Conservation (phyloP, 176 grass and related monocot genomes). For the Bonia amplexicaulis region DNA sequence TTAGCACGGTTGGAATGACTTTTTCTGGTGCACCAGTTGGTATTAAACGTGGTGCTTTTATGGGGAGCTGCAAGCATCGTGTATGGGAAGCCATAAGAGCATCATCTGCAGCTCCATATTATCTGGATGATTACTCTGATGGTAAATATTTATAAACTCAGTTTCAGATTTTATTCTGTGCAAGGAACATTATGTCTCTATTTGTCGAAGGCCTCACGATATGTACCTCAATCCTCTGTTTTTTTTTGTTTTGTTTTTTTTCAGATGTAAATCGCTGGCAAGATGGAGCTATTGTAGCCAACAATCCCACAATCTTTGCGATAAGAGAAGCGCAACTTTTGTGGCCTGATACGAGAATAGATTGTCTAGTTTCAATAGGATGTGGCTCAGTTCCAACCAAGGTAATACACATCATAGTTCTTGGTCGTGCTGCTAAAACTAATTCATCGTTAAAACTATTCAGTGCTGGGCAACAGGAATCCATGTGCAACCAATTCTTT, state of each 20-base stretch:
- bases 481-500: conserved; percentile 9
- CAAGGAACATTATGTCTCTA: not conserved
- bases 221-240: conserved; percentile 1
- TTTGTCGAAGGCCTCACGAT: conserved; percentile 19
- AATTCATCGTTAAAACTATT: not conserved
- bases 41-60: conserved; percentile 77
- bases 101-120: conserved; percentile 98
- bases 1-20: conserved; percentile 38
- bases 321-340: conserved; percentile 97
- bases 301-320: conserved; percentile 98
- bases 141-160: conserved; percentile 49
- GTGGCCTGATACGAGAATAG: conserved; percentile 95
- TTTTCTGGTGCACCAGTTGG: conserved; percentile 64
- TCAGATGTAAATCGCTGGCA: conserved; percentile 95
- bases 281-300: conserved; percentile 96
- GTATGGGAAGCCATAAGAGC: conserved; percentile 97
- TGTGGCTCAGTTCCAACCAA: conserved; percentile 95
- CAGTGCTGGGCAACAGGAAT: not conserved
- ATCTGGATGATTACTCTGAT: conserved; percentile 96
- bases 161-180: conserved; percentile 1
- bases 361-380: conserved; percentile 89
- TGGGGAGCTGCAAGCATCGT: conserved; percentile 94
- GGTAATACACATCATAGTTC: conserved; percentile 39
- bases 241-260: not conserved
- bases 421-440: not conserved